Base-by-base conservation (phyloP, 2,329 filamentous ascomycete species). In the Sclerotinia nivalis region DNA sequence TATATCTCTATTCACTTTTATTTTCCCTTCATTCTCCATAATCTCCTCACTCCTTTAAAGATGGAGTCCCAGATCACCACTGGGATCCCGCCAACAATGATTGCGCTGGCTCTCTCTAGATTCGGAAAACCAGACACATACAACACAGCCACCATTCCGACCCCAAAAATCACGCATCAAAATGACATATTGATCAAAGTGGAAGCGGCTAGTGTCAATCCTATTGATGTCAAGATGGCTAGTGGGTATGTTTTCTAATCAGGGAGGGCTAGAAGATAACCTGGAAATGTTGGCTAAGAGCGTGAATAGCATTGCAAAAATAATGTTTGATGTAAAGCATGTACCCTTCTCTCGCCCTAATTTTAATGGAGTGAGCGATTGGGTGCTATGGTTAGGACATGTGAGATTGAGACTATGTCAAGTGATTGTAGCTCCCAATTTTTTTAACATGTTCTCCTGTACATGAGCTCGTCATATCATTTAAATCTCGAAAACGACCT, bases 121-220 rank as follows among this genome's bases (percentile, higher is more conserved):
- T 74, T 72, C 60, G 71, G 72, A 55, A 74, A 73, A 34, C 77
- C 77, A 7, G 71, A 71, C 1, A 71, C 72, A 22, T 78, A 77
- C 70, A 78, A 82, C 34, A 71, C 85, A 22, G 70, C 75, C 6
- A 80, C 83, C 5, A 69, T 83, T n/a, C 82, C 84, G 0, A 77
- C 81, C 3, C 84, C 85, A 0, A 73, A 72, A n/a, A 83, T 86
- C 62, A 78, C 77, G 3, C 73, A 78, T 9, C 80, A 83, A 1
- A 77, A 82, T 40, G 79, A 86, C 5, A 76, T 87, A 1, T 75
- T 86, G 2, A 80, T 84, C 52, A 79, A 77, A 61, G 81, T 84
- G 12, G 76, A 82, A 67, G 82, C 82, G 4, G 82, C 82, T 0
- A 80, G 79, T 59, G 77, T 84, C 54, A 84, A 85, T 70, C 82